phyloP scores from a whole-genome alignment of 2,329 filamentous ascomycete species.

The Setomelanomma holmii region DNA sequence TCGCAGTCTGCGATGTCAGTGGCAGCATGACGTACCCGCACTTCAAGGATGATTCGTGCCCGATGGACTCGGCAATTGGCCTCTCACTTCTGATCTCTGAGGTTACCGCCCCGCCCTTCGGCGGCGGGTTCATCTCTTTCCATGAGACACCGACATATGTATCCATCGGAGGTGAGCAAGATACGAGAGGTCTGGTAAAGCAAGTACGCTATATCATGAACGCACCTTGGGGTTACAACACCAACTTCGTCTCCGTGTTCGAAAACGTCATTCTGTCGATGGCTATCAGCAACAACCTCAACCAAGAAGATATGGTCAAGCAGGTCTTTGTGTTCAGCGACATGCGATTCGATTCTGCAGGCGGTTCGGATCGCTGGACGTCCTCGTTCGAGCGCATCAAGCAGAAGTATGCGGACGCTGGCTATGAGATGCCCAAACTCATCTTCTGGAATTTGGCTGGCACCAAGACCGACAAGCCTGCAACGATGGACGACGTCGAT shows the following conservation, averaged over 20 bases:
- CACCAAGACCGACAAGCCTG: slow-evolving; percentile 58
- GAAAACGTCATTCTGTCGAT: slow-evolving; percentile 62
- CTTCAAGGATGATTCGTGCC: slow-evolving; percentile 56
- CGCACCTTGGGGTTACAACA: slow-evolving; percentile 54
- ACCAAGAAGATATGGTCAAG: slow-evolving; percentile 66
- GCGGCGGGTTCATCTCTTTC: slow-evolving; percentile 65
- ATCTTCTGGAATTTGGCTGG: slow-evolving; percentile 67
- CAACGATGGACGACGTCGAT: slow-evolving; percentile 54
- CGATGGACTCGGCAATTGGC: slow-evolving; percentile 63
- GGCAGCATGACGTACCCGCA: slow-evolving; percentile 57
- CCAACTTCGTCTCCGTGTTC: slow-evolving; percentile 64
- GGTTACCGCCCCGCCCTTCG: slow-evolving; percentile 61
- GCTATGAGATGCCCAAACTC: slow-evolving; percentile 55
- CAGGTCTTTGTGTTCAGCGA: slow-evolving; percentile 67
- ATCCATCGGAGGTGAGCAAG: slow-evolving; percentile 47
- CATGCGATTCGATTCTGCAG: slow-evolving; percentile 64
- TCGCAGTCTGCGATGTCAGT: slow-evolving; percentile 66
- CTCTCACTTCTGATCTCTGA: slow-evolving; percentile 64
- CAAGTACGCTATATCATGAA: slow-evolving; percentile 49
- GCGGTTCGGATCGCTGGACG: slow-evolving; percentile 42
- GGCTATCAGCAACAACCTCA: slow-evolving; percentile 59
- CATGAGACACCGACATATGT: slow-evolving; percentile 51
- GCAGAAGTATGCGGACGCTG: slow-evolving; percentile 16
- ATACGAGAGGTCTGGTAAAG: slow-evolving; percentile 47
- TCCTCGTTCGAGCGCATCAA: slow-evolving; percentile 61